Conservation (phyloP, 306 rosid species). For the Canavalia gladiata region DNA sequence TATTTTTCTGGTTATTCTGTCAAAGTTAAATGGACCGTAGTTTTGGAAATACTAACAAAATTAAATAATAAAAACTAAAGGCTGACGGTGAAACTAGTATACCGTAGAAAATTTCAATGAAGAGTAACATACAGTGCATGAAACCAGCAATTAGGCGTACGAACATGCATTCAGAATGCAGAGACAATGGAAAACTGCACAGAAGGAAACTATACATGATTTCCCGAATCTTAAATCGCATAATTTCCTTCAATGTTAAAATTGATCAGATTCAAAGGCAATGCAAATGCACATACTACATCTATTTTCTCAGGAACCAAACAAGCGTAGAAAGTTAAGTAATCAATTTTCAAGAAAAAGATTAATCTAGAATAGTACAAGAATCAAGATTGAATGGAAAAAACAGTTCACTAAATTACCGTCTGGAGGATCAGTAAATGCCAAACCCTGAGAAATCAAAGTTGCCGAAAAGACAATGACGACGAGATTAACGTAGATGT, state of each 20-base stretch:
- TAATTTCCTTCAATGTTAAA: neutral
- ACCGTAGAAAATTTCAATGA: neutral
- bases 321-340: too few relatives aligned
- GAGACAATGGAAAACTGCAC: neutral
- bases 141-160: neutral
- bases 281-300: neutral
- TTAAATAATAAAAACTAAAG: neutral
- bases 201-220: neutral
- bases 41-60: neutral
- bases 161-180: neutral
- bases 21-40: neutral
- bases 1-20: slow-evolving; percentile 1
- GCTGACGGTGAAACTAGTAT: too few relatives aligned
- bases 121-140: neutral
- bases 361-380: slow-evolving; percentile 8
- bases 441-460: slow-evolving; percentile 57
- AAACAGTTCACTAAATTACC: slow-evolving; percentile 55
- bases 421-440: slow-evolving; percentile 67
- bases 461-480: slow-evolving; percentile 52
- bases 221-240: neutral
- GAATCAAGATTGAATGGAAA: slow-evolving; percentile 23
- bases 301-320: too few relatives aligned
- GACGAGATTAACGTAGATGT: slow-evolving; percentile 26
- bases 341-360: slow-evolving; percentile 14
- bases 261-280: neutral